phyloP scores from a whole-genome alignment of 495 filamentous ascomycete genomes.

The Cenococcum geophilum region DNA sequence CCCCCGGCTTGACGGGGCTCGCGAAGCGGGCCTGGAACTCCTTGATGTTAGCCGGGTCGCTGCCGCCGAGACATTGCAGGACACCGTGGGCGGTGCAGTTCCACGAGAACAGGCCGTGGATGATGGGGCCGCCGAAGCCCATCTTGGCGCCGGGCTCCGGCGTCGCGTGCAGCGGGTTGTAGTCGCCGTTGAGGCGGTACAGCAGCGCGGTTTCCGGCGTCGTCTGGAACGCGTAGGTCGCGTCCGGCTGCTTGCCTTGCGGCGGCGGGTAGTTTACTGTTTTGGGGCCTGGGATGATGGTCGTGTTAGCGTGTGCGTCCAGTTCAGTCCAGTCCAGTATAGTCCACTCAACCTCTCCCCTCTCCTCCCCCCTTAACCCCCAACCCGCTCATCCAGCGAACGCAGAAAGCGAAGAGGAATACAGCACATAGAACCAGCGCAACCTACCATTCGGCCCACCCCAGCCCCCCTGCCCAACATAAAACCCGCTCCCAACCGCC shows the following conservation, averaged over 20 bases:
- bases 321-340: not conserved
- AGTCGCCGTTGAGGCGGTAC: constrained; percentile 73
- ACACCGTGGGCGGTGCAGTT: constrained; percentile 75
- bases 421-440: no score
- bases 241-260: constrained; percentile 65
- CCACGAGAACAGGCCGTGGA: constrained; percentile 82
- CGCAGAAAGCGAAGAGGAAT: not conserved
- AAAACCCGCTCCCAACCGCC: constrained; percentile 64
- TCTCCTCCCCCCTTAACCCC: not conserved
- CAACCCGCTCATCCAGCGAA: not conserved
- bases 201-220: constrained; percentile 64
- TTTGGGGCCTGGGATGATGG: constrained; percentile 60
- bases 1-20: constrained; percentile 70
- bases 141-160: constrained; percentile 79
- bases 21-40: constrained; percentile 88
- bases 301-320: no score
- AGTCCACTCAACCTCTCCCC: not conserved
- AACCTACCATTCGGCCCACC: constrained; percentile 75
- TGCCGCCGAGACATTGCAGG: constrained; percentile 63
- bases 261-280: constrained; percentile 70
- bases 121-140: constrained; percentile 84
- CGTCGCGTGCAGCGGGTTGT: constrained; percentile 82
- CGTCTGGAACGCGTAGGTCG: constrained; percentile 60
- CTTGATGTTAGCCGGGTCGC: constrained; percentile 69
- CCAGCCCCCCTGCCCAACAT: constrained; percentile 79